A percentile compares a stretch with the other conserved stretches of the same genome.
Conservation (phyloP, 2,329 filamentous ascomycete species). For the Fusarium sp. region DNA sequence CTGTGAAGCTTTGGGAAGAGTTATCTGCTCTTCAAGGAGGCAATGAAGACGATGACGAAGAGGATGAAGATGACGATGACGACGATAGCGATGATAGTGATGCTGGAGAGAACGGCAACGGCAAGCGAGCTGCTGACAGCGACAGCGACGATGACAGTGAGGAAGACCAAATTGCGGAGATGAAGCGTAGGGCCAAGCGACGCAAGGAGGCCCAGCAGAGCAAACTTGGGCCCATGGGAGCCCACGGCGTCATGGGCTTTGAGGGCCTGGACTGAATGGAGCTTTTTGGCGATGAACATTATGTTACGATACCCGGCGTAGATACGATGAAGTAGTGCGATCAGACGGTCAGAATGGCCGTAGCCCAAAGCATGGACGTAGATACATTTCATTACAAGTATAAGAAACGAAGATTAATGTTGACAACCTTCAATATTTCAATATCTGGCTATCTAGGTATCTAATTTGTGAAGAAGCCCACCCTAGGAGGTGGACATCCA, state of each 20-base stretch:
- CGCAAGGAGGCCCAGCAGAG: slow-evolving; percentile 53
- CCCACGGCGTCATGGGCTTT: slow-evolving; percentile 62
- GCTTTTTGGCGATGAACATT: not conserved
- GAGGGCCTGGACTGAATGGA: slow-evolving; percentile 54
- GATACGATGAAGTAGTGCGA: not conserved
- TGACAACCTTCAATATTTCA: slow-evolving; percentile 12
- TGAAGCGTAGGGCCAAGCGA: slow-evolving; percentile 58
- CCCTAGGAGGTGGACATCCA: slow-evolving; percentile 34
- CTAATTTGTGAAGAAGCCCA: slow-evolving; percentile 19
- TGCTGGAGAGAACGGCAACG: slow-evolving; percentile 52
- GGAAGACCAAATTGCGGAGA: slow-evolving; percentile 47
- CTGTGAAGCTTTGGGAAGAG: slow-evolving; percentile 94
- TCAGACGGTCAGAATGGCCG: not conserved
- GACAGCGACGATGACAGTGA: slow-evolving; percentile 57
- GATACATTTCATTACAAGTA: not conserved
- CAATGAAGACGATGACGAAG: slow-evolving; percentile 46
- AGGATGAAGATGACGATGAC: slow-evolving; percentile 53
- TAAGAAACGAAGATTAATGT: not conserved
- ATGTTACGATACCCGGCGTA: slow-evolving; percentile 30
- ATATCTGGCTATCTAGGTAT: slow-evolving; percentile 16
- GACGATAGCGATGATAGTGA: slow-evolving; percentile 58
- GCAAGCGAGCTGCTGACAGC: slow-evolving; percentile 59
- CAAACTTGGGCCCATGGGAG: slow-evolving; percentile 60
- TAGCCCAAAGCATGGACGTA: not conserved
- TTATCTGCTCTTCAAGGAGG: slow-evolving; percentile 63